Evolutionary conservation across 129 eudicot species (phyloP).

Genomic region (Escallonia rubra): DNA sequence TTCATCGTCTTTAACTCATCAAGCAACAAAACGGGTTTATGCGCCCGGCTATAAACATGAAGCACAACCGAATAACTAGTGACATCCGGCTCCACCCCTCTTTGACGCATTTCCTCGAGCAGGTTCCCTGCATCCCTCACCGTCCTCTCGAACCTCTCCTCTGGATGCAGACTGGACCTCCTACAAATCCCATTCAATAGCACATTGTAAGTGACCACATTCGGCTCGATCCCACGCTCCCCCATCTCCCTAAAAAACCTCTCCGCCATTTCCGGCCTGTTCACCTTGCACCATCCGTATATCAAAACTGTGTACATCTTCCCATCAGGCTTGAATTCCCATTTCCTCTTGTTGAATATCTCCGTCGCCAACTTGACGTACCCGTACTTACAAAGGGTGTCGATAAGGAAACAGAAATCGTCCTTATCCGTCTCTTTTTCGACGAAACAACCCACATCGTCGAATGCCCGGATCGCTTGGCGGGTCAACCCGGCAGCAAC

Average conservation of each 20-base stretch:
- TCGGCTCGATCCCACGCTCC: constrained; percentile 65
- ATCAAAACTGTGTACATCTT: constrained; percentile 67
- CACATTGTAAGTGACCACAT: constrained; percentile 85
- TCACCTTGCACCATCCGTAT: constrained; percentile 61
- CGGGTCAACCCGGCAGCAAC: constrained; percentile 79
- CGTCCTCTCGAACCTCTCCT: constrained; percentile 58
- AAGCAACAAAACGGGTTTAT: constrained; percentile 66
- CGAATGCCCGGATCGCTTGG: constrained; percentile 68
- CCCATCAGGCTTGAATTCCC: constrained; percentile 40
- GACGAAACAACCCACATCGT: constrained; percentile 67
- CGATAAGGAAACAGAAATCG: constrained; percentile 48
- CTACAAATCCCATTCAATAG: constrained; percentile 81
- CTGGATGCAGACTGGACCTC: constrained; percentile 81
- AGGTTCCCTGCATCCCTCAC: constrained; percentile 57
- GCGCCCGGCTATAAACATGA: constrained; percentile 95
- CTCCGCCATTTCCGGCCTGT: constrained; percentile 49
- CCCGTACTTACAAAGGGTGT: constrained; percentile 83
- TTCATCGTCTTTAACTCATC: constrained; percentile 67
- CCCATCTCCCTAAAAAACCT: constrained; percentile 74
- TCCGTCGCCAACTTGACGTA: constrained; percentile 73
- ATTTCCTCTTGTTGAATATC: constrained; percentile 59
- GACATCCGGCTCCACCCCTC: constrained; percentile 89
- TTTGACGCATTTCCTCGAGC: constrained; percentile 67
- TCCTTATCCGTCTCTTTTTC: constrained; percentile 8
- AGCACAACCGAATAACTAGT: constrained; percentile 83